These are phyloP conservation scores for Sclerotinia spermophila DNA, from an alignment of 2,329 filamentous ascomycete species.

Conservation along the genomic window DNA sequence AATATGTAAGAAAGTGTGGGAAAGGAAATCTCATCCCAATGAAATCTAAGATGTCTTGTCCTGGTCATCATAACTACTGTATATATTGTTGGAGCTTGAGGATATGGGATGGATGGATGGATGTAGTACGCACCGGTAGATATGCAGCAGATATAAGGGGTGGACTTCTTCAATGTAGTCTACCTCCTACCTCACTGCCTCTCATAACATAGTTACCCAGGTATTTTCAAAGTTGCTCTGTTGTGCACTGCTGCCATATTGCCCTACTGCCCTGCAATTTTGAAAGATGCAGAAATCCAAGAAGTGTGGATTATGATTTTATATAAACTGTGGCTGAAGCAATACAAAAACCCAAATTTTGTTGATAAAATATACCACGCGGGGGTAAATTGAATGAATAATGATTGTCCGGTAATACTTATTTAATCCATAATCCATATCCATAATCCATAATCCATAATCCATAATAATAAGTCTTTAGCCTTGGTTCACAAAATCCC, in stretches of 20 bases:
- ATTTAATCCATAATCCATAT: too few species aligned
- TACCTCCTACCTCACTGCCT: background rate
- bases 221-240: background rate
- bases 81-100: background rate
- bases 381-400: background rate
- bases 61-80: background rate
- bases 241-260: background rate
- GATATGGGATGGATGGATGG: background rate
- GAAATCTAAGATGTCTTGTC: background rate
- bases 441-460: too few species aligned
- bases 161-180: background rate
- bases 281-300: background rate
- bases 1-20: background rate
- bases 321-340: background rate
- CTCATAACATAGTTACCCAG: background rate
- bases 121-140: background rate
- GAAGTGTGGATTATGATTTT: background rate
- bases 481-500: background rate
- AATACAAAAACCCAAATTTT: background rate
- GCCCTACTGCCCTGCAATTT: background rate
- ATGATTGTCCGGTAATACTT: background rate
- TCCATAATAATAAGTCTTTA: too few species aligned
- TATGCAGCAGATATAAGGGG: background rate
- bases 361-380: background rate
- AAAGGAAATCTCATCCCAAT: background rate